Conservation (phyloP, 495 filamentous ascomycete genomes). For the Xanthoparmelia taractica region DNA sequence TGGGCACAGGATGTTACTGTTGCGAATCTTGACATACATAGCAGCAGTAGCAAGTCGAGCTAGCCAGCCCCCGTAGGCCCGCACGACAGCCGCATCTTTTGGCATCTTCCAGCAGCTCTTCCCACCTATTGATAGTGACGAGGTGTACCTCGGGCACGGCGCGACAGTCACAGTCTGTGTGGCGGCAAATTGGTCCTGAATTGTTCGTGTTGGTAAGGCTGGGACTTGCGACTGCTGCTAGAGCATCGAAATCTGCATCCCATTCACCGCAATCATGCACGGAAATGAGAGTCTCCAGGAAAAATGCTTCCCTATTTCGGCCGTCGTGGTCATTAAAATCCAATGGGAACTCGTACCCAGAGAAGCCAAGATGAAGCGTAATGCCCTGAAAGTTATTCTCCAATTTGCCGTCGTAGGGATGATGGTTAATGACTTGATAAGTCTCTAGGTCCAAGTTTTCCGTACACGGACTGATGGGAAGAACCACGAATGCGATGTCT, state of each 20-base stretch:
- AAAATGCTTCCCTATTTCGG: constrained; percentile 26
- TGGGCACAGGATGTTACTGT: neutral
- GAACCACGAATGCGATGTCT: constrained; percentile 31
- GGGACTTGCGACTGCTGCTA: neutral
- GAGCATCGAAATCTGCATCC: constrained; percentile 34
- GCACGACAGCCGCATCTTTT: neutral
- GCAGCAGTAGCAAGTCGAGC: constrained; percentile 10
- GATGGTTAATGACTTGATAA: constrained; percentile 29
- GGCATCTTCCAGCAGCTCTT: constrained; percentile 7
- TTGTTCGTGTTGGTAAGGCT: too few relatives aligned
- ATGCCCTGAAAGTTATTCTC: constrained; percentile 30
- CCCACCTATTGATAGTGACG: constrained; percentile 6
- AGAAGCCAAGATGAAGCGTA: constrained; percentile 39
- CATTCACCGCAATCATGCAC: constrained; percentile 32
- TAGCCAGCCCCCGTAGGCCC: neutral
- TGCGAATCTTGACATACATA: neutral
- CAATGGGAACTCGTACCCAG: constrained; percentile 28
- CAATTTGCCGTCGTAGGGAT: constrained; percentile 28
- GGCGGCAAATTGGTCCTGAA: too few relatives aligned
- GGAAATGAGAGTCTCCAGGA: constrained; percentile 31
- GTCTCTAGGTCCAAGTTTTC: constrained; percentile 10
- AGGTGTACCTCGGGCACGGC: neutral
- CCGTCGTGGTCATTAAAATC: constrained; percentile 19
- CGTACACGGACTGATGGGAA: constrained; percentile 24
- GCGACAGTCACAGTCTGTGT: too few relatives aligned